A percentile compares a stretch with the other conserved stretches of the same genome.
Conservation (phyloP, 306 rosid genomes). For the Vigna reflexopilosa region DNA sequence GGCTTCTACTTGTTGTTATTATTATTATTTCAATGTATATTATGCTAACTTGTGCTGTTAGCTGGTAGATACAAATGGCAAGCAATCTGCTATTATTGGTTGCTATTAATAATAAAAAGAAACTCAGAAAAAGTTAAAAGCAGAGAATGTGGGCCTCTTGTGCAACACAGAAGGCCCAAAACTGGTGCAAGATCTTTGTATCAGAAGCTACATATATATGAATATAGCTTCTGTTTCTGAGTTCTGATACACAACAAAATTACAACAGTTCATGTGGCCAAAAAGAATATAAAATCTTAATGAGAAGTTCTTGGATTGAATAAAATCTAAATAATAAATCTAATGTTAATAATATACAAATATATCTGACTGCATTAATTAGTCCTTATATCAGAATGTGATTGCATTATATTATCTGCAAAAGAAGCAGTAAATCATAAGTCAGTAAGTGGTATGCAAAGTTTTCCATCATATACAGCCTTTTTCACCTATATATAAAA, state of each 20-base stretch:
- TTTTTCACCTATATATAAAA: constrained; percentile 12
- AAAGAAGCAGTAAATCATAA: constrained; percentile 24
- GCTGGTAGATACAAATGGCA: not conserved
- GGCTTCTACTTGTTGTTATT: not conserved
- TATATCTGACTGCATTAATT: no score
- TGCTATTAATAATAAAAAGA: not conserved
- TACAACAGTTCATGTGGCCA: not conserved
- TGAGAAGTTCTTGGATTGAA: not conserved
- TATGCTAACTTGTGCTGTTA: not conserved
- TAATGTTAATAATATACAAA: no score
- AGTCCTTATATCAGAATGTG: not conserved
- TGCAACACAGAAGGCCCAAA: constrained; percentile 46
- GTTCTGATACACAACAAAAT: not conserved
- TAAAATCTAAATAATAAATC: no score
- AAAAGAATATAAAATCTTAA: not conserved
- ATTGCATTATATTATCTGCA: not conserved
- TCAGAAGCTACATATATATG: not conserved
- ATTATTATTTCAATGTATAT: not conserved
- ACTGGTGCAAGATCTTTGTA: constrained; percentile 49
- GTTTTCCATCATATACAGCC: constrained; percentile 3
- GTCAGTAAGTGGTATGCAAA: constrained; percentile 5
- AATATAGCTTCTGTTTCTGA: not conserved
- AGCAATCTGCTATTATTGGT: not conserved
- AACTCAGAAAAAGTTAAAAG: constrained; percentile 14
- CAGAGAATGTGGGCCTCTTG: constrained; percentile 48